phyloP scores from a whole-genome alignment of 148 eudicot species.

The Bassia scoparia region DNA sequence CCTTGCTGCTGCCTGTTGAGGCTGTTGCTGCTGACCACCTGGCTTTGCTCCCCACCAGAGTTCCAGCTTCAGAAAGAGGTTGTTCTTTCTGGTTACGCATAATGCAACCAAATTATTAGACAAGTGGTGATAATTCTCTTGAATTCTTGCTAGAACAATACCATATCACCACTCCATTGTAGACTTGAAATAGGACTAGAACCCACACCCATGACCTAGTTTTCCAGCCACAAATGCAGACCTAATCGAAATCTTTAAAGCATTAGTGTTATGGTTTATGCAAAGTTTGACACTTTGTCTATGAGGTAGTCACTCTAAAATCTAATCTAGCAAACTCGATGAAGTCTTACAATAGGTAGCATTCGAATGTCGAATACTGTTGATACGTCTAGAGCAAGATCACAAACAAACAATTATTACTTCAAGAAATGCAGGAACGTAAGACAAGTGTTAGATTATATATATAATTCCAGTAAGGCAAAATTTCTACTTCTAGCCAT shows the following conservation, averaged over 20 bases:
- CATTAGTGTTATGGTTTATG: not conserved
- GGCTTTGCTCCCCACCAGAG: slow-evolving; percentile 60
- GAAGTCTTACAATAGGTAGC: too few species aligned
- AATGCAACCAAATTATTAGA: not conserved
- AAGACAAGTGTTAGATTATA: too few species aligned
- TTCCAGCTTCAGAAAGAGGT: slow-evolving; percentile 51
- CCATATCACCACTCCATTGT: not conserved
- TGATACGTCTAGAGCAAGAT: not conserved
- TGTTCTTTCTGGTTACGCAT: slow-evolving; percentile 41
- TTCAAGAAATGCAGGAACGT: not conserved
- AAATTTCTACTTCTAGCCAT: too few species aligned
- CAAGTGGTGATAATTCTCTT: not conserved
- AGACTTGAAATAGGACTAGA: not conserved
- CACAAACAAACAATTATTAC: not conserved
- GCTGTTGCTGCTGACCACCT: slow-evolving; percentile 41
- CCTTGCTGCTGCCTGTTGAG: too few species aligned
- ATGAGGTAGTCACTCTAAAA: not conserved
- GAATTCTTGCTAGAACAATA: not conserved
- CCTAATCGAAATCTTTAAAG: not conserved
- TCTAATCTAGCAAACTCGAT: not conserved
- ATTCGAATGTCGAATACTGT: not conserved
- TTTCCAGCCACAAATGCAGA: not conserved
- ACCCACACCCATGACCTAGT: not conserved
- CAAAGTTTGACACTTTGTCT: not conserved
- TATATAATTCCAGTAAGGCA: too few species aligned